Base-by-base conservation (phyloP, 140 eudicot species). In the Erigeron philadelphicus region DNA sequence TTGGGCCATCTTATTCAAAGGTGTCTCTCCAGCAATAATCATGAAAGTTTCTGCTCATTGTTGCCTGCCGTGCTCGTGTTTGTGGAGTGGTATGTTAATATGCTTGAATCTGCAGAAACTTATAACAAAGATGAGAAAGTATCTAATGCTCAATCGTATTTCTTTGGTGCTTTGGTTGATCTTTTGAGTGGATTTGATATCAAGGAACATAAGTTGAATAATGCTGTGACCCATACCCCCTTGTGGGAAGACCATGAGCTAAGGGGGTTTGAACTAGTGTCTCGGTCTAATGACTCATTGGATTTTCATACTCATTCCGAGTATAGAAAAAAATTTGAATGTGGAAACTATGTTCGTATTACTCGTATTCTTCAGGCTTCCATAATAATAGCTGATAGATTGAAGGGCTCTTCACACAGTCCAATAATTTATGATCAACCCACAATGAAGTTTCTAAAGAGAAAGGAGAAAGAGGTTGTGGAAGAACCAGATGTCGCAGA, bases 221-320 rank as follows among this genome's bases (percentile, higher is more conserved):
- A 73, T 41, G 40, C 49, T 61, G 41, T 45, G 19, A 79, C 59
- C 69, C 72, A 69, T 49, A 71, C 72, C 67, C 95, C 95, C 56
- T 79, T 93, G 59, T 93, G 98, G 98, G 98, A 93, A 78, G 98
- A 93, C 71, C 84, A 93, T 42, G 98, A 93, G 78, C 56, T 88
- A 66, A 75, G 85, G 65, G 98, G 98, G 3, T 86, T 86, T 61
- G 69, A 73, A 48, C 95, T 93, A 12, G 45, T 92, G 17, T 65
- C 79, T 64, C 75, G 61, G 19, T 82, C 81, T 17, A 86, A 83
- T 15, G 62, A 40, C 46, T 61, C 67, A 3, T 79, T 92, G 42
- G 84, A 82, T 78, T 92, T 88, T 82, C 69, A 74, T 8, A 67
- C 62, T 75, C 77, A 72, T 65, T 38, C 31, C 19, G 87, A 86